Conservation (phyloP, 2,329 filamentous ascomycete species). For the Alternaria incomplexa region DNA sequence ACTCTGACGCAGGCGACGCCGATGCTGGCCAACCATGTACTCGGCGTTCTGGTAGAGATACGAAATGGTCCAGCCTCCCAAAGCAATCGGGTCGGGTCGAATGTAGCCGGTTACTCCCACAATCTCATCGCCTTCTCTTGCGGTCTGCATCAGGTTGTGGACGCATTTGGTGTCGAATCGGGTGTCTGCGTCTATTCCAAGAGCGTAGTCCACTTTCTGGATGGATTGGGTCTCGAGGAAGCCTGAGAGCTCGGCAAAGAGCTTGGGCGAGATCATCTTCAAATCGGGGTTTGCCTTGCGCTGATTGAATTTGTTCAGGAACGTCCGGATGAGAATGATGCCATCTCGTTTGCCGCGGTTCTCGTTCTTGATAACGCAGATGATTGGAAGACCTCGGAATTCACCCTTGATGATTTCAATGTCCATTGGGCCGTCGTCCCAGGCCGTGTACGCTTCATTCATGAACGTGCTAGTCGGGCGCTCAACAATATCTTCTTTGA, state of each 20-base stretch:
- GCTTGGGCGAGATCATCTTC: neutral
- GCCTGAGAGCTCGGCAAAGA: neutral
- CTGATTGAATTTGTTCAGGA: conserved; percentile 5
- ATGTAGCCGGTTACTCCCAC: conserved; percentile 6
- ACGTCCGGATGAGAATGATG: conserved; percentile 2
- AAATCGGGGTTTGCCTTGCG: neutral
- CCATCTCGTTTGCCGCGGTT: conserved; percentile 11
- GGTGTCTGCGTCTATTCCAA: conserved; percentile 7
- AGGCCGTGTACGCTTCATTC: neutral
- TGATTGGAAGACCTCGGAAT: conserved; percentile 4
- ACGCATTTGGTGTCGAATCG: conserved; percentile 6
- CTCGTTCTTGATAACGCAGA: conserved; percentile 8
- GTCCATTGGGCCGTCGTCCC: conserved; percentile 4
- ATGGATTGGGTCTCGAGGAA: conserved; percentile 1
- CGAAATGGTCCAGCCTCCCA: neutral
- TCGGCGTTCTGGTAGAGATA: conserved; percentile 9
- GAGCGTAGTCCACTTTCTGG: neutral
- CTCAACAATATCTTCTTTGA: conserved; percentile 6
- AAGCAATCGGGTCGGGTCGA: neutral
- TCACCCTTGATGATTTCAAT: conserved; percentile 3
- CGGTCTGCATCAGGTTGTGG: neutral
- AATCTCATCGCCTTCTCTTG: conserved; percentile 4
- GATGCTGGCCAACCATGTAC: conserved; percentile 6
- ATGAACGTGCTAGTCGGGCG: neutral
- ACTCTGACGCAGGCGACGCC: conserved; percentile 7